Evolutionary conservation across 108 stramenopile species (phyloP).

Genomic region (Pseudonitzschia delicatissima): DNA sequence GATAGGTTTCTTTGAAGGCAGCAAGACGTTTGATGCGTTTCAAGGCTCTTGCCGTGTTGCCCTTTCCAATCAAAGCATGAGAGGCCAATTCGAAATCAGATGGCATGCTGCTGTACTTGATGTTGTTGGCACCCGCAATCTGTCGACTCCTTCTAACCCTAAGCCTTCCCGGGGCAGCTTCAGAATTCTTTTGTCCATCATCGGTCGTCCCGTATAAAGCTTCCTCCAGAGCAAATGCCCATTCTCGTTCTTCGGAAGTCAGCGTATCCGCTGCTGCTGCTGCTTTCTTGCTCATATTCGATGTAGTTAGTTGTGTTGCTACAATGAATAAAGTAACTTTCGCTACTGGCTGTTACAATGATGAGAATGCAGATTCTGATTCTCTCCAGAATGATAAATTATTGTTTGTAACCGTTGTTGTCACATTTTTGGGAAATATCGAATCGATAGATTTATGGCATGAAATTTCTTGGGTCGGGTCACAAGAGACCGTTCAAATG

Average conservation of each 20-base stretch:
- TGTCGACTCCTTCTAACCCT: neutral
- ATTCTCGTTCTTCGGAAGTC: neutral
- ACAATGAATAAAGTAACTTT: too few species aligned
- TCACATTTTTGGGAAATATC: too few species aligned
- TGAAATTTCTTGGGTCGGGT: too few species aligned
- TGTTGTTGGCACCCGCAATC: neutral
- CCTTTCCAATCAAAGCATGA: conserved; percentile 20
- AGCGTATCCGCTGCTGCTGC: neutral
- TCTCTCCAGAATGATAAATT: too few species aligned
- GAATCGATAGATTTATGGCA: too few species aligned
- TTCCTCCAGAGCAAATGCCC: conserved; percentile 1
- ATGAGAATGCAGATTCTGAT: too few species aligned
- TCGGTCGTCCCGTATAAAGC: neutral
- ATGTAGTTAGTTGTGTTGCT: too few species aligned
- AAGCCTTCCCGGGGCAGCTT: neutral
- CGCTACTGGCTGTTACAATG: too few species aligned
- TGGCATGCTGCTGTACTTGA: neutral
- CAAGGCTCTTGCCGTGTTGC: neutral
- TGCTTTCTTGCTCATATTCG: too few species aligned
- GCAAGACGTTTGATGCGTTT: conserved; percentile 10
- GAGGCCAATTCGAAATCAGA: conserved; percentile 20
- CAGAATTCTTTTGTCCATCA: neutral
- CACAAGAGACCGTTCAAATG: too few species aligned
- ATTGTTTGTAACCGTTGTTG: too few species aligned
- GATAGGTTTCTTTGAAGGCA: conserved; percentile 8